Conservation (phyloP, 177 flowering plant genomes). For the Vitis hybrid region DNA sequence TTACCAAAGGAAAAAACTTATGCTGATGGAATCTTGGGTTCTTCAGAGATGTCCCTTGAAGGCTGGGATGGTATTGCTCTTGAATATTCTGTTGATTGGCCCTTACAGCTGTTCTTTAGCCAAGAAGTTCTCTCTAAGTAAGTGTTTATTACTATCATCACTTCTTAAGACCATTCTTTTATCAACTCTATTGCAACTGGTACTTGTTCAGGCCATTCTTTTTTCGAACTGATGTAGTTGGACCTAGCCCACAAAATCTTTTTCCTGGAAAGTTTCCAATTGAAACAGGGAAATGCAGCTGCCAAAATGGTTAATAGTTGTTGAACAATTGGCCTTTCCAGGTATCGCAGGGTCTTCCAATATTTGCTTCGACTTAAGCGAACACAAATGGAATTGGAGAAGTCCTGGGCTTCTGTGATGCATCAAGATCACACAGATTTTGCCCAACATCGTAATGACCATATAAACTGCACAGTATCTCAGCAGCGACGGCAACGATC, state of each 20-base stretch:
- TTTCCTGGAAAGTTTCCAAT: background rate
- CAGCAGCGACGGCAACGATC: slow-evolving; percentile 71
- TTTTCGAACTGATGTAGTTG: background rate
- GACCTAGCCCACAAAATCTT: background rate
- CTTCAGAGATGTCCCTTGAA: slow-evolving; percentile 66
- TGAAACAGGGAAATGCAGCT: background rate
- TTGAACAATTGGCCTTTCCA: slow-evolving; percentile 19
- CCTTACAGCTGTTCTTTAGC: slow-evolving; percentile 91
- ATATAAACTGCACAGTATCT: slow-evolving; percentile 40
- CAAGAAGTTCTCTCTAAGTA: slow-evolving; percentile 96
- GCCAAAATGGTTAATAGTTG: slow-evolving; percentile 3
- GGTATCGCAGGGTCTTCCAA: slow-evolving; percentile 84
- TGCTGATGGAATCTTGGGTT: slow-evolving; percentile 48
- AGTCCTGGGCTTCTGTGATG: slow-evolving; percentile 97
- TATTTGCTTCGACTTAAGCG: slow-evolving; percentile 86
- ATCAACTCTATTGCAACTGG: slow-evolving; percentile 1
- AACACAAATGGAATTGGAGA: slow-evolving; percentile 98
- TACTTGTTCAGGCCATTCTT: background rate
- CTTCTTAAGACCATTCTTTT: background rate
- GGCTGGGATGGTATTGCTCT: slow-evolving; percentile 99
- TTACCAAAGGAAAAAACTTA: slow-evolving; percentile 48
- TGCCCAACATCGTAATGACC: slow-evolving; percentile 60
- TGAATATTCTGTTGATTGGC: slow-evolving; percentile 98
- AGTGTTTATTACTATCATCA: slow-evolving; percentile 20
- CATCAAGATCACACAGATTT: slow-evolving; percentile 95